Evolutionary conservation across 2,329 filamentous ascomycete species (phyloP).

Genomic region (Nigrospora osmanthi): DNA sequence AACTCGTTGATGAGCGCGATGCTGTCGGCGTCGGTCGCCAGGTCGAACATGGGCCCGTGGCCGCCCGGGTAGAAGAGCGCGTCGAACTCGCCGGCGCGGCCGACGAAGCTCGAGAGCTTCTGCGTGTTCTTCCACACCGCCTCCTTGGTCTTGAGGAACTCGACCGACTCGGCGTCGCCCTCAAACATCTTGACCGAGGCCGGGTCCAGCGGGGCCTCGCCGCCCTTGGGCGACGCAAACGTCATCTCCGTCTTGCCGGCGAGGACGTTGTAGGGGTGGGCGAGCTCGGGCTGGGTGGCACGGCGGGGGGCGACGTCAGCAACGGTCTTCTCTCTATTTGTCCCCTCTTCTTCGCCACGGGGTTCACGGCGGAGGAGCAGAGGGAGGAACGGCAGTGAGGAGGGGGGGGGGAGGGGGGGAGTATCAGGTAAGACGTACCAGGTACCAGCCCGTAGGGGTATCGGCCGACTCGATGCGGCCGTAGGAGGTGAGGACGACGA

Average conservation of each 20-base stretch:
- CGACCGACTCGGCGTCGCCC: constrained; percentile 39
- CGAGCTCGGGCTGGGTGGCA: constrained; percentile 48
- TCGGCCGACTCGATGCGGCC: constrained; percentile 38
- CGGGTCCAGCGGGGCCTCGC: constrained; percentile 54
- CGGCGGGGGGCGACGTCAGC: neutral
- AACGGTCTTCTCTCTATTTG: neutral
- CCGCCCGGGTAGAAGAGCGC: constrained; percentile 52
- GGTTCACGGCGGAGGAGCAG: too few species aligned
- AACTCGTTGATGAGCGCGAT: constrained; percentile 57
- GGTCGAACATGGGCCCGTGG: constrained; percentile 61
- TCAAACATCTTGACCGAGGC: constrained; percentile 46
- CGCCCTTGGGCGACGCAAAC: constrained; percentile 56
- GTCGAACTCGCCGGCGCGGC: constrained; percentile 52
- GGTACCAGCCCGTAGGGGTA: constrained; percentile 62
- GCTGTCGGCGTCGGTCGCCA: constrained; percentile 47
- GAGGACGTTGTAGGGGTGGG: constrained; percentile 56
- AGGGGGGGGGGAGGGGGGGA: neutral
- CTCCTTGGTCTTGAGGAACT: constrained; percentile 49
- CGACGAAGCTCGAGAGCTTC: constrained; percentile 47
- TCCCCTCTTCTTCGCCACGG: too few species aligned
- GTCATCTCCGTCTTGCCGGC: constrained; percentile 41
- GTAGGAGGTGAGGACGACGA: constrained; percentile 64
- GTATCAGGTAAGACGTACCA: constrained; percentile 34
- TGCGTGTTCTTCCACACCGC: constrained; percentile 56
- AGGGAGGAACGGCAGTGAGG: too few species aligned